A percentile compares a stretch with the other conserved stretches of the same genome.
phyloP scores from a whole-genome alignment of 768 basidiomycete genomes.

The Mycena metata region DNA sequence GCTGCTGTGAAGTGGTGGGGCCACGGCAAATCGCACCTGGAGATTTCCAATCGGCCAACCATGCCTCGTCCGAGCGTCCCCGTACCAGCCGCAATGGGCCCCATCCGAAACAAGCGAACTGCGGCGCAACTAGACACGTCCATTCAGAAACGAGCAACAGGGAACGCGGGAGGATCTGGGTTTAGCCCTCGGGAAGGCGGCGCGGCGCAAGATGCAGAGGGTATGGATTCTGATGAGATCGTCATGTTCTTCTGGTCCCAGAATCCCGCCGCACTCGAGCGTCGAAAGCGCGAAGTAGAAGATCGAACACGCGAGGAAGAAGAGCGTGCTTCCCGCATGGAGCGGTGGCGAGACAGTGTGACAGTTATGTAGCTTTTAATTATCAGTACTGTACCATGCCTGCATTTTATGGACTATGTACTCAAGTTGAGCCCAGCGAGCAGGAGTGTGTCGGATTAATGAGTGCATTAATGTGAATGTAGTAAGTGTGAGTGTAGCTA shows the following conservation, averaged over 20 bases:
- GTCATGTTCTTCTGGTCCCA: conserved; percentile 25
- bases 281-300: too few species aligned
- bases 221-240: conserved; percentile 26
- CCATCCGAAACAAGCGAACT: conserved; percentile 27
- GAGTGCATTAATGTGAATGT: too few species aligned
- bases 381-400: too few species aligned
- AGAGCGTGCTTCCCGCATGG: conserved; percentile 29
- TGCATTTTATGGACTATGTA: too few species aligned
- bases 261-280: too few species aligned
- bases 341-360: too few species aligned
- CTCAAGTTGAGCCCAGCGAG: too few species aligned
- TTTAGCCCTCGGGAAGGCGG: conserved; percentile 3
- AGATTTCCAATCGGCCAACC: conserved; percentile 22
- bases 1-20: conserved; percentile 48
- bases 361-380: too few species aligned
- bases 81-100: conserved; percentile 38
- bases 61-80: conserved; percentile 40
- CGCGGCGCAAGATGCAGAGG: conserved; percentile 22
- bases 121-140: conserved; percentile 5
- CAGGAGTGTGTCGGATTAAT: too few species aligned
- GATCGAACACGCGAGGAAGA: too few species aligned
- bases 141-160: not conserved
- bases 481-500: too few species aligned
- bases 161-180: conserved; percentile 21
- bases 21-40: conserved; percentile 20